A percentile compares a stretch with the other conserved stretches of the same genome.
Evolutionary conservation across 192 early-diverging fungal species (phyloP).

Genomic region (Funneliformis mosseae): DNA sequence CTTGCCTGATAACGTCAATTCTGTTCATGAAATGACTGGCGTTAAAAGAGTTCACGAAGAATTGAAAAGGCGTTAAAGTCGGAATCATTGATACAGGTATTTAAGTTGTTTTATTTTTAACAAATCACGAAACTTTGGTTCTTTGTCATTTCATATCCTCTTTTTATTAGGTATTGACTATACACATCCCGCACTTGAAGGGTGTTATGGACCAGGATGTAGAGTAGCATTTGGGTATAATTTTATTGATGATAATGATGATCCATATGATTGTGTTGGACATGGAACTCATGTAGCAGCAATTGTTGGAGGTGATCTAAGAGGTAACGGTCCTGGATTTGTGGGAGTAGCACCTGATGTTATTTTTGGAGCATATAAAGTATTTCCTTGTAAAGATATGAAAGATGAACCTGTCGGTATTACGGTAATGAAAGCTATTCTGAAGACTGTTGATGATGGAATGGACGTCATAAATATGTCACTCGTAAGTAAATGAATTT

Average conservation of each 20-base stretch:
- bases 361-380: too few relatives aligned
- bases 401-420: too few relatives aligned
- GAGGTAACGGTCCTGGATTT: slow-evolving; percentile 32
- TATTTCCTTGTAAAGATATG: too few relatives aligned
- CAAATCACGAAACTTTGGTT: neutral
- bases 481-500: neutral
- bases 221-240: slow-evolving; percentile 56
- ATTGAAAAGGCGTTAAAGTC: slow-evolving; percentile 56
- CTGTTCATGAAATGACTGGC: slow-evolving; percentile 51
- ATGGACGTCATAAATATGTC: slow-evolving; percentile 30
- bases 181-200: slow-evolving; percentile 51
- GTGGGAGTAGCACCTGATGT: too few relatives aligned
- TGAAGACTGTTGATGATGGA: slow-evolving; percentile 41
- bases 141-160: too few relatives aligned
- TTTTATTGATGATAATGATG: slow-evolving; percentile 60
- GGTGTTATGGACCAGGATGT: slow-evolving; percentile 57
- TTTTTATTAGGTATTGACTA: slow-evolving; percentile 55
- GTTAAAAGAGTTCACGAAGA: slow-evolving; percentile 50
- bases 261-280: slow-evolving; percentile 62
- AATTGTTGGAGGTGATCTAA: slow-evolving; percentile 52
- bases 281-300: slow-evolving; percentile 70
- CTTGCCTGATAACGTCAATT: slow-evolving; percentile 35
- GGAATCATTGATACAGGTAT: slow-evolving; percentile 69
- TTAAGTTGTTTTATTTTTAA: slow-evolving; percentile 30
- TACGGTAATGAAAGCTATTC: slow-evolving; percentile 55